Percentiles rank a stretch among this genome's conserved stretches.
These are phyloP conservation scores for Apiotrichum domesticum DNA, from an alignment of 1,284 basidiomycete species.

Conservation along the genomic window DNA sequence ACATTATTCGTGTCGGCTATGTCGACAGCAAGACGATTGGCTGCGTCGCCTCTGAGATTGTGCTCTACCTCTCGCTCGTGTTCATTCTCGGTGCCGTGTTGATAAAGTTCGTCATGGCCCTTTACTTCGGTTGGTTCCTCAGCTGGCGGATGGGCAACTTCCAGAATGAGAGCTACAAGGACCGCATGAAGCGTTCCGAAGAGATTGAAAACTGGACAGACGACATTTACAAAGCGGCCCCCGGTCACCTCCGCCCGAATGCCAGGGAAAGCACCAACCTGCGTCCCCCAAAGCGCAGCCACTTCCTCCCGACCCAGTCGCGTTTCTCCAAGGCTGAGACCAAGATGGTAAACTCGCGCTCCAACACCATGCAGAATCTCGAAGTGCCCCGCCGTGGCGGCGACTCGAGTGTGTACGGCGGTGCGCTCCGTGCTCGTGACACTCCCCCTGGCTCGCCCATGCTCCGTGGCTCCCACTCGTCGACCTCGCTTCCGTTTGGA, in stretches of 20 bases:
- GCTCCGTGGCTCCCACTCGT: conserved; percentile 69
- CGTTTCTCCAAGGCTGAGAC: conserved; percentile 74
- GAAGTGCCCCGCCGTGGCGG: conserved; percentile 24
- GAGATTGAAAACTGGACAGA: conserved; percentile 96
- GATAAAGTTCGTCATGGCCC: conserved; percentile 94
- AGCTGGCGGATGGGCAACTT: conserved; percentile 91
- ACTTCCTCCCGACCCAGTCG: conserved; percentile 73
- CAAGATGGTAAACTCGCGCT: conserved; percentile 60
- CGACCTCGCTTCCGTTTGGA: conserved; percentile 61
- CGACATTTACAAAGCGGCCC: conserved; percentile 92
- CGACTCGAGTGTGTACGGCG: conserved; percentile 40
- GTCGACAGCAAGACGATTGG: conserved; percentile 92
- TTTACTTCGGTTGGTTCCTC: conserved; percentile 95
- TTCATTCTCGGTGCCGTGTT: conserved; percentile 96
- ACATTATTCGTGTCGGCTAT: conserved; percentile 81
- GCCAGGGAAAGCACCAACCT: neutral
- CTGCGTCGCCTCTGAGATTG: conserved; percentile 89
- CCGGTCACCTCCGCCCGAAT: conserved; percentile 83
- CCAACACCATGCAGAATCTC: conserved; percentile 54
- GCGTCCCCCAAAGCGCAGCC: conserved; percentile 26
- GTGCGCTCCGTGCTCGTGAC: conserved; percentile 35
- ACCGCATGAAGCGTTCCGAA: conserved; percentile 82
- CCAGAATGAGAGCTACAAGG: conserved; percentile 81
- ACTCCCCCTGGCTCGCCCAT: conserved; percentile 71
- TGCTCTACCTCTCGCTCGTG: conserved; percentile 89